Base-by-base conservation (phyloP, 1,284 basidiomycete genomes). In the Chalciporus piperatoides region DNA sequence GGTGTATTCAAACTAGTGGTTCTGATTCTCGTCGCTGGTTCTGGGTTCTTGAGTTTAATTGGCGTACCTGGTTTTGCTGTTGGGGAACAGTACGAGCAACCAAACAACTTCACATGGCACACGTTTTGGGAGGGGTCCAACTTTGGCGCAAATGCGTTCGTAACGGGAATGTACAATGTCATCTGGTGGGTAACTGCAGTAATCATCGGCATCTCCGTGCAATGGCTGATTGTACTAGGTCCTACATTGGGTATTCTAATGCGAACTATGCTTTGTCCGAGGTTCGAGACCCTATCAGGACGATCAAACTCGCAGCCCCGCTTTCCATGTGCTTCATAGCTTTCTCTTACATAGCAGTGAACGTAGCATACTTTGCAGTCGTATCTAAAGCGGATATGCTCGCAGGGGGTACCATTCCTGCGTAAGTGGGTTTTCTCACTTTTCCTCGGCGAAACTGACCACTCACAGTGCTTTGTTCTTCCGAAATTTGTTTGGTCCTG, bases 251-350 rank as follows among this genome's bases (percentile, higher is more conserved):
- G 0, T 88, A 86, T 59, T 78, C 80, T 0, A 85, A 82, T 49
- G 83, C 82, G 12, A 87, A 87, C 59, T 86, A 85, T 53, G 82
- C 81, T 0, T 70, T 88, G 2, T 84, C 82, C 4, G 84, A 88
- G 59, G 72, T 86, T 11, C 75, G 73, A 21, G 73, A 87, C 56
- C 85, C 85, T 1, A 74, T 86, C 4, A 73, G 74, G 28, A 87
- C 85, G 0, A 78, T 88, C 59, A 84, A 80, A 60, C 68, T 74
- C 4, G 85, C 84, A 0, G 83, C 80, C 4, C 83, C 85, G 1
- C 58, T 84, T 5, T 84, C 83, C 0, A 77, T 86, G 71, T 48
- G 73, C 14, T 69, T 71, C 17, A 77, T 84, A 3, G 74, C 79
- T 0, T 53, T 73, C 0, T 71, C 80, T 3, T 88, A 87, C 54